phyloP scores from a whole-genome alignment of 257 asterid species.

The Haberlea rhodopensis region DNA sequence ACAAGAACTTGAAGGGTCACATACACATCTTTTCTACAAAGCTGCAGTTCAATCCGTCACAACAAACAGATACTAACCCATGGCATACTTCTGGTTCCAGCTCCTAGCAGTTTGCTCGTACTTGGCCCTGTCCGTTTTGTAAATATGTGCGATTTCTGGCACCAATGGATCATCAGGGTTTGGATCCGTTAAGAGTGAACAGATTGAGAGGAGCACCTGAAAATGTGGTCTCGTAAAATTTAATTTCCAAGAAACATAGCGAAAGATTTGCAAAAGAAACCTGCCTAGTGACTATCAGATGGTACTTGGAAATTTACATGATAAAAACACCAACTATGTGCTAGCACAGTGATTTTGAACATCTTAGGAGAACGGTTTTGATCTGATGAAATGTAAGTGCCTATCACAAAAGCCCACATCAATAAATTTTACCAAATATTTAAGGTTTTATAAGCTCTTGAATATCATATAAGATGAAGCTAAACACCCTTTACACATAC shows the following conservation, averaged over 20 bases:
- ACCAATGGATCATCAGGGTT: constrained; percentile 59
- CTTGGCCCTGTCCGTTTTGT: constrained; percentile 48
- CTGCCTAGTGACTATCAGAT: neutral
- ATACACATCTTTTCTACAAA: constrained; percentile 31
- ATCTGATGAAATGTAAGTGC: neutral
- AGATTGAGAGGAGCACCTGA: constrained; percentile 52
- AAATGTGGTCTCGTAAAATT: neutral
- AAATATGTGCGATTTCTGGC: constrained; percentile 58
- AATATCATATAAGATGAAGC: neutral
- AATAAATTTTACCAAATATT: neutral
- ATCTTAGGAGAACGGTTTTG: neutral
- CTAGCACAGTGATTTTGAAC: neutral
- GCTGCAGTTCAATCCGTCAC: neutral
- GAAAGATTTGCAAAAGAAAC: neutral
- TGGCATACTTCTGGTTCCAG: constrained; percentile 60
- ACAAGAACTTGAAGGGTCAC: constrained; percentile 1
- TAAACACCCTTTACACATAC: neutral
- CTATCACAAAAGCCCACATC: no score
- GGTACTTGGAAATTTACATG: neutral
- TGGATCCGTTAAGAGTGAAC: constrained; percentile 49
- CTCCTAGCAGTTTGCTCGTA: constrained; percentile 50
- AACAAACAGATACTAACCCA: constrained; percentile 34
- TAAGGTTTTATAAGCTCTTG: neutral
- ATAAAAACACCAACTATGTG: neutral
- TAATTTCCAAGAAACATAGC: neutral